These are phyloP conservation scores for Forsythia viridissima DNA, from an alignment of 257 asterid species.

Conservation along the genomic window DNA sequence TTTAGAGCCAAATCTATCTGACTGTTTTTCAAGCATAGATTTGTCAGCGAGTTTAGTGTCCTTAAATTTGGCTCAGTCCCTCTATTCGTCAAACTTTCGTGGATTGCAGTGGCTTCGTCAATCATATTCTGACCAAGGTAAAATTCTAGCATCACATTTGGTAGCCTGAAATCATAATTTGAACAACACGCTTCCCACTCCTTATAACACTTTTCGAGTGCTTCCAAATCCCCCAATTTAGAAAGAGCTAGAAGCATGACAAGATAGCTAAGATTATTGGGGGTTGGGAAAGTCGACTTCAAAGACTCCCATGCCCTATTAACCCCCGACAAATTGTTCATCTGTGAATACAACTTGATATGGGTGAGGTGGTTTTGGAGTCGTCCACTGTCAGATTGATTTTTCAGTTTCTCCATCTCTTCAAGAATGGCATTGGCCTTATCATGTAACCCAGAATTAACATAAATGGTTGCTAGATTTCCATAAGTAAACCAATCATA, in stretches of 20 bases:
- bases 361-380: slow-evolving; percentile 37
- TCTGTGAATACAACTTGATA: slow-evolving; percentile 49
- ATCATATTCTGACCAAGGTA: slow-evolving; percentile 55
- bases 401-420: slow-evolving; percentile 48
- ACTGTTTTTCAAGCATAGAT: slow-evolving; percentile 40
- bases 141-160: slow-evolving; percentile 64
- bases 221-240: slow-evolving; percentile 51
- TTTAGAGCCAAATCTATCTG: slow-evolving; percentile 61
- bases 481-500: slow-evolving; percentile 56
- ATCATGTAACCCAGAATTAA: slow-evolving; percentile 46
- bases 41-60: slow-evolving; percentile 44
- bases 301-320: slow-evolving; percentile 49
- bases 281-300: slow-evolving; percentile 26
- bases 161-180: slow-evolving; percentile 49
- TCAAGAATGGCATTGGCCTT: slow-evolving; percentile 48
- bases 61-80: slow-evolving; percentile 43
- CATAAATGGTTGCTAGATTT: slow-evolving; percentile 58
- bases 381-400: slow-evolving; percentile 16
- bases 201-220: slow-evolving; percentile 46
- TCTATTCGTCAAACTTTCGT: slow-evolving; percentile 32
- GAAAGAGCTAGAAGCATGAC: slow-evolving; percentile 50
- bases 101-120: slow-evolving; percentile 57
- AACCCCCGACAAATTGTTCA: slow-evolving; percentile 60
- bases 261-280: slow-evolving; percentile 39
- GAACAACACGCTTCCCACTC: slow-evolving; percentile 60